Evolutionary conservation across 441 rosid genomes (phyloP).

Genomic region (Omphalea diandra): DNA sequence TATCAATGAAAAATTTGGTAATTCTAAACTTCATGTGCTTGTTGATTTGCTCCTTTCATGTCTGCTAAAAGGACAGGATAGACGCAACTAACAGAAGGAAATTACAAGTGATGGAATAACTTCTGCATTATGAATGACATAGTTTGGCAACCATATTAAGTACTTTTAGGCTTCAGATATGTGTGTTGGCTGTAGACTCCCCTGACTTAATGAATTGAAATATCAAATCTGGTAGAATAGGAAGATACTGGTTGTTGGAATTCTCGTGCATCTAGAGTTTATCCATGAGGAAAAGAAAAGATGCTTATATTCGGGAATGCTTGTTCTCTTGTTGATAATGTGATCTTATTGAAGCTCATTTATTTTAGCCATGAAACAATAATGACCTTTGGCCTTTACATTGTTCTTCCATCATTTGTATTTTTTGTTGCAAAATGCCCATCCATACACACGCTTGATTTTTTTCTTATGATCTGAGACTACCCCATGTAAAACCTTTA

Average conservation of each 20-base stretch:
- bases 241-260: neutral
- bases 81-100: neutral
- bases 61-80: too few species aligned
- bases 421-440: neutral
- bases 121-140: too few species aligned
- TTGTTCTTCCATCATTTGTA: slow-evolving; percentile 16
- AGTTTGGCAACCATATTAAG: neutral
- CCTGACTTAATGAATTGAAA: neutral
- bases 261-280: neutral
- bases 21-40: slow-evolving; percentile 16
- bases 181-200: neutral
- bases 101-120: slow-evolving; percentile 1
- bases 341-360: slow-evolving; percentile 7
- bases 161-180: slow-evolving; percentile 4
- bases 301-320: slow-evolving; percentile 1
- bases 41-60: slow-evolving; percentile 13
- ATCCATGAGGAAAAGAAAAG: neutral
- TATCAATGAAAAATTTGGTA: slow-evolving; percentile 72
- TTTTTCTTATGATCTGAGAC: too few species aligned
- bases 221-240: neutral
- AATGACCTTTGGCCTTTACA: neutral
- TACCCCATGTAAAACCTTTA: too few species aligned
- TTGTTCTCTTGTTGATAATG: too few species aligned
- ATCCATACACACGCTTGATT: too few species aligned
- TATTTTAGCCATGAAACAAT: neutral